phyloP scores from a whole-genome alignment of 768 basidiomycete species.

The Cytidiella melzeri region DNA sequence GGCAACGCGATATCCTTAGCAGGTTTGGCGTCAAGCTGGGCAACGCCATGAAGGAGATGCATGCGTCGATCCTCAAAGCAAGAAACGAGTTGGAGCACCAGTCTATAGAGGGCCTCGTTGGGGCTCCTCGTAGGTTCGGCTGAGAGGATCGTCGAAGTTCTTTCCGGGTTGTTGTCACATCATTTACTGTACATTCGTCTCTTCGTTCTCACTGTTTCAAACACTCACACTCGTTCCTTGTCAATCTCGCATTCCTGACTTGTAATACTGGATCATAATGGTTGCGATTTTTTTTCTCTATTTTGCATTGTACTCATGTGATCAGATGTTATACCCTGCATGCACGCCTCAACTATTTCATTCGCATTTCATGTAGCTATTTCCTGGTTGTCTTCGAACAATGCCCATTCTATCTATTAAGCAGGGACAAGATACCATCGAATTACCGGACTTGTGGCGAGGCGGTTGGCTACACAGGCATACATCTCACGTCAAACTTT shows the following conservation, averaged over 20 bases:
- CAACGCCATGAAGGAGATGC: conserved; percentile 96
- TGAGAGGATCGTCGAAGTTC: conserved; percentile 46
- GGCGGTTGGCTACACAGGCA: no score
- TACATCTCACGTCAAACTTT: no score
- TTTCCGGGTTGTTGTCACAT: conserved; percentile 26
- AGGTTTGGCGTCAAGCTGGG: conserved; percentile 92
- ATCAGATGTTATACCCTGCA: no score
- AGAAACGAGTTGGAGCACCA: conserved; percentile 95
- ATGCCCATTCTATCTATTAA: no score
- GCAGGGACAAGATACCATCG: no score
- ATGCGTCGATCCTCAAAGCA: conserved; percentile 87
- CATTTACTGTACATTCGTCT: conserved; percentile 2
- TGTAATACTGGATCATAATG: conserved; percentile 16
- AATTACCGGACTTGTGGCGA: no score
- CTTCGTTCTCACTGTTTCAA: conserved; percentile 3
- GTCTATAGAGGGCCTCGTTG: conserved; percentile 86
- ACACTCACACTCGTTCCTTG: conserved; percentile 9
- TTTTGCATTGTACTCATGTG: conserved; percentile 14
- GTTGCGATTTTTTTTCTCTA: conserved; percentile 4
- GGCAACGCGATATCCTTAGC: conserved; percentile 93
- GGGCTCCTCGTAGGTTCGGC: conserved; percentile 37
- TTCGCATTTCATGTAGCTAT: no score
- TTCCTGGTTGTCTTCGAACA: no score
- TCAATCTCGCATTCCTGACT: conserved; percentile 5
- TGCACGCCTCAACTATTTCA: no score